A percentile compares a stretch with the other conserved stretches of the same genome.
Conservation (phyloP, 2,329 filamentous ascomycete genomes). For the Fusarium buharicum region DNA sequence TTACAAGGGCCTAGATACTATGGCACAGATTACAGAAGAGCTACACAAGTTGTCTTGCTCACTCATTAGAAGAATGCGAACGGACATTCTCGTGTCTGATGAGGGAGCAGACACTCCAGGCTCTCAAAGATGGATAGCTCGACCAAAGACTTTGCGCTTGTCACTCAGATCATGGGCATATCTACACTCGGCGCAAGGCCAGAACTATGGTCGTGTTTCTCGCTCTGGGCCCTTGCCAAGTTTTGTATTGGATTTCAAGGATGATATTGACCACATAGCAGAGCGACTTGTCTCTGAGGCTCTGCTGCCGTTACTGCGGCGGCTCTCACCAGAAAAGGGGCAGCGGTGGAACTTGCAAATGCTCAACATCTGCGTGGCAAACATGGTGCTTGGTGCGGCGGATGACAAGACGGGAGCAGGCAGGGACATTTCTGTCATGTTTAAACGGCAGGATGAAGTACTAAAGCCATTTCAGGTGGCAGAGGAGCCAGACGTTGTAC, state of each 20-base stretch:
- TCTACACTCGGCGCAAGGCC: constrained; percentile 56
- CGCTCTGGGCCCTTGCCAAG: constrained; percentile 77
- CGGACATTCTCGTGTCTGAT: constrained; percentile 73
- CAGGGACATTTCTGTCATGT: constrained; percentile 85
- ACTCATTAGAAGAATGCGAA: constrained; percentile 80
- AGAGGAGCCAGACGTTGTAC: constrained; percentile 48
- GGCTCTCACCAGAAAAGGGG: constrained; percentile 73
- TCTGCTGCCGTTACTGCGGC: constrained; percentile 77
- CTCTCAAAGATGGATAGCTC: constrained; percentile 74
- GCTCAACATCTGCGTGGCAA: constrained; percentile 87
- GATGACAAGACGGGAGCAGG: constrained; percentile 66
- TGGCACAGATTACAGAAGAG: constrained; percentile 73
- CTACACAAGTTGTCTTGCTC: constrained; percentile 74
- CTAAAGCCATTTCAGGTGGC: constrained; percentile 72
- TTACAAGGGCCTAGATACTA: constrained; percentile 75
- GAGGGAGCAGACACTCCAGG: constrained; percentile 48
- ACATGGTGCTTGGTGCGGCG: constrained; percentile 74
- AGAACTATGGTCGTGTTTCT: constrained; percentile 76
- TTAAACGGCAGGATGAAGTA: constrained; percentile 76
- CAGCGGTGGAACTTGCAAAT: constrained; percentile 82
- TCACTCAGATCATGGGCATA: constrained; percentile 72
- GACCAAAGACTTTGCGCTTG: constrained; percentile 83
- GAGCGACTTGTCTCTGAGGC: constrained; percentile 75
- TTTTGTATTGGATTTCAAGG: constrained; percentile 75
- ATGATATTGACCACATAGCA: constrained; percentile 68